Conservation (phyloP, 768 basidiomycete genomes). For the Scleroderma bovista region DNA sequence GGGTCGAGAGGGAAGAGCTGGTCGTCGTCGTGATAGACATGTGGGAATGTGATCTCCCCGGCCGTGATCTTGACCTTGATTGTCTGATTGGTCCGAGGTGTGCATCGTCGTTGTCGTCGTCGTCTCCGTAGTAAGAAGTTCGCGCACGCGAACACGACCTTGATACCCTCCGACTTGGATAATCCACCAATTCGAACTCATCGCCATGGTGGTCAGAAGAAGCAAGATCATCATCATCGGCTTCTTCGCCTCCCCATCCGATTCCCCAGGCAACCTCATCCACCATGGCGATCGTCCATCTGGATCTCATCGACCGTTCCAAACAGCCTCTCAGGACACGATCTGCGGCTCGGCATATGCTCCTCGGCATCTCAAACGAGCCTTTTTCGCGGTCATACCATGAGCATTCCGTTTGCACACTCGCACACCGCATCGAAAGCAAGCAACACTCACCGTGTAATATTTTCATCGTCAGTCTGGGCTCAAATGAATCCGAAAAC, state of each 20-base stretch:
- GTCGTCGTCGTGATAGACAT: slow-evolving; percentile 37
- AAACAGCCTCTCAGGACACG: slow-evolving; percentile 78
- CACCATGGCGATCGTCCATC: slow-evolving; percentile 82
- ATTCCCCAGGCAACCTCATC: slow-evolving; percentile 79
- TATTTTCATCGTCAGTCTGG: slow-evolving; percentile 88
- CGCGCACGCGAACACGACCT: slow-evolving; percentile 23
- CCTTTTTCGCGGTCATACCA: slow-evolving; percentile 35
- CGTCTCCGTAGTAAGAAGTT: slow-evolving; percentile 24
- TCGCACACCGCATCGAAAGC: background rate
- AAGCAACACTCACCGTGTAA: slow-evolving; percentile 56
- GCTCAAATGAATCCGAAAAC: slow-evolving; percentile 87
- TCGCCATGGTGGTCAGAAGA: slow-evolving; percentile 15
- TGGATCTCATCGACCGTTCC: slow-evolving; percentile 48
- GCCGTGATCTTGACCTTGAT: slow-evolving; percentile 35
- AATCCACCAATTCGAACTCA: slow-evolving; percentile 25
- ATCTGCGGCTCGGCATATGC: slow-evolving; percentile 56
- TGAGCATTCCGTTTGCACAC: background rate
- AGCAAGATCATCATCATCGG: slow-evolving; percentile 22
- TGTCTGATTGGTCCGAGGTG: slow-evolving; percentile 13
- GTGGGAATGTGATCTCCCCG: slow-evolving; percentile 46
- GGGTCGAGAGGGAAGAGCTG: slow-evolving; percentile 29
- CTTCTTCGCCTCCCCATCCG: slow-evolving; percentile 53
- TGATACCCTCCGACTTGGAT: slow-evolving; percentile 6
- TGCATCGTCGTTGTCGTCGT: slow-evolving; percentile 21
- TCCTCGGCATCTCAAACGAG: slow-evolving; percentile 51